Conservation (phyloP, 768 basidiomycete genomes). For the Hericium coralloides region DNA sequence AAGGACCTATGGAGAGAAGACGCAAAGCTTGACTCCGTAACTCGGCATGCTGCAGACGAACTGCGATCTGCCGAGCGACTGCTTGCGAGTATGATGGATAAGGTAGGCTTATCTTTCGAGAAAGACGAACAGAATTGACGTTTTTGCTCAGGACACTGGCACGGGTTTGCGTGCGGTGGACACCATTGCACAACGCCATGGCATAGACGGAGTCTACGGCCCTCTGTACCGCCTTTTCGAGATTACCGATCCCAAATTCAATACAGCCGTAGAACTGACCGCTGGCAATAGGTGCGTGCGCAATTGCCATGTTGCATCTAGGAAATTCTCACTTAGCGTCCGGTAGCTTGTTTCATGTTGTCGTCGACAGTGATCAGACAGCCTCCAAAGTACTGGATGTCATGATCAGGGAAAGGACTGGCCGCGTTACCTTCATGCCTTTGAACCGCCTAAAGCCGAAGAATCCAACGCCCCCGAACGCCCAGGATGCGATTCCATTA, state of each 20-base stretch:
- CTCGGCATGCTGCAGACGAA: conserved; percentile 72
- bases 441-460: conserved; percentile 89
- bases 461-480: conserved; percentile 52
- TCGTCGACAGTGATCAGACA: conserved; percentile 94
- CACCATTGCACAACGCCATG: conserved; percentile 67
- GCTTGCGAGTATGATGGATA: conserved; percentile 92
- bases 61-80: conserved; percentile 70
- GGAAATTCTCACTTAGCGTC: not conserved
- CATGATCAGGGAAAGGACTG: conserved; percentile 90
- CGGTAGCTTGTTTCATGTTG: conserved; percentile 92
- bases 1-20: conserved; percentile 97
- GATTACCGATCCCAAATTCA: conserved; percentile 80
- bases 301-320: not conserved
- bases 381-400: conserved; percentile 85
- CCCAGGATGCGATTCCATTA: conserved; percentile 71
- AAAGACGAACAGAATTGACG: conserved; percentile 1
- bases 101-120: conserved; percentile 36
- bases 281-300: conserved; percentile 79
- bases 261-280: conserved; percentile 88
- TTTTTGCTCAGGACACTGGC: conserved; percentile 69
- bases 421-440: conserved; percentile 97
- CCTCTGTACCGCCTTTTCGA: conserved; percentile 92
- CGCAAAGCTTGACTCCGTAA: conserved; percentile 72
- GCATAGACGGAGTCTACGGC: conserved; percentile 81
- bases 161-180: conserved; percentile 82